Conservation (phyloP, 1,139 yeast genomes). For the Schwanniomyces etchellsii region DNA sequence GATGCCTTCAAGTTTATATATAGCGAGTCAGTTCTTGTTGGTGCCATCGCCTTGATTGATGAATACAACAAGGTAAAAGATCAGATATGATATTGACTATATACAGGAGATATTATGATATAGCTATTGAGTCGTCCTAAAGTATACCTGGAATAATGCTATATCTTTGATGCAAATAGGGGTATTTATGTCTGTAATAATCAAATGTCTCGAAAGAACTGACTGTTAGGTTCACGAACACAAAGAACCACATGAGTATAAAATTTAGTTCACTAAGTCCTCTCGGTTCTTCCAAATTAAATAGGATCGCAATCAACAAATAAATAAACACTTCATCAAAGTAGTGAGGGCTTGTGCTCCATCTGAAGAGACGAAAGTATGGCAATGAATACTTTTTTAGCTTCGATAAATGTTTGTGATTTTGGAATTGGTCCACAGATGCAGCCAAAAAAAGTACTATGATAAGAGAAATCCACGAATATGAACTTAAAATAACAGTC, state of each 20-base stretch:
- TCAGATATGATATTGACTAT: slow-evolving; percentile 1
- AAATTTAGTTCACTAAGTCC: slow-evolving; percentile 12
- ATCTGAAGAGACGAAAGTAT: slow-evolving; percentile 40
- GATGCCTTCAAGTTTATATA: slow-evolving; percentile 38
- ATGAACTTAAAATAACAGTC: neutral
- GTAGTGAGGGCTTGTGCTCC: slow-evolving; percentile 73
- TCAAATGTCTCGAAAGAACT: slow-evolving; percentile 56
- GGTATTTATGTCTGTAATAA: slow-evolving; percentile 39
- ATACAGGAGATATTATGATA: slow-evolving; percentile 3
- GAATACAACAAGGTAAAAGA: neutral
- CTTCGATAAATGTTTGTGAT: slow-evolving; percentile 56
- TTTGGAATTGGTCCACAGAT: slow-evolving; percentile 50
- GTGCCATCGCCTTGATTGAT: slow-evolving; percentile 9
- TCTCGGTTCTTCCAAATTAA: slow-evolving; percentile 4
- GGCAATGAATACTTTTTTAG: slow-evolving; percentile 70
- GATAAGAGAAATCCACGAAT: slow-evolving; percentile 4
- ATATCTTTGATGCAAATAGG: slow-evolving; percentile 14
- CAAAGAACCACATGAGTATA: slow-evolving; percentile 45
- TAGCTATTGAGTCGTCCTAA: slow-evolving; percentile 1
- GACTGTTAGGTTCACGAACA: slow-evolving; percentile 50
- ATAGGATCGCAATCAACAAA: slow-evolving; percentile 22
- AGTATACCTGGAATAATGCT: slow-evolving; percentile 17
- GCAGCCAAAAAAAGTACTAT: slow-evolving; percentile 33
- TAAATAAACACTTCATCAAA: slow-evolving; percentile 70
- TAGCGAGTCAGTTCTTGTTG: slow-evolving; percentile 23